Evolutionary conservation across 805 yeast genomes (phyloP), one percentile per base, ranked within the genome.

Genomic region (Sugiyamaella lignohabitans): DNA sequence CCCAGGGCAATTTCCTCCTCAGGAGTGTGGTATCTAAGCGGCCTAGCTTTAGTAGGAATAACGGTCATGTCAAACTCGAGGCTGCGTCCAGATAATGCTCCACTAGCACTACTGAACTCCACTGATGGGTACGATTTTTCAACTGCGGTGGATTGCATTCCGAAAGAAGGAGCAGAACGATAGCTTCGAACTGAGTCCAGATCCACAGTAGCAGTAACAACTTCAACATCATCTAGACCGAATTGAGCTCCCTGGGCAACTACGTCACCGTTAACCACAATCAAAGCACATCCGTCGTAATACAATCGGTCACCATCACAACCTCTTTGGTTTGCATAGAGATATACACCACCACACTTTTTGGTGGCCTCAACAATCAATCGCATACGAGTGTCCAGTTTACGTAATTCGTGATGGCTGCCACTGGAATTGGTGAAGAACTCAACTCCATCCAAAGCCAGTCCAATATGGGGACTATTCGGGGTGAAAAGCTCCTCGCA

Each of bases 401-500:
- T 93, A 52, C 98, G 74, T 53, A 93, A 73, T 68, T 93, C 97
- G 63, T 93, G 99, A 62, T 93, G 99, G n/a, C 95, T 84, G 1
- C 99, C 99, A 3, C 94, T 82, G 0, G 97, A 87, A 62, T 93
- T 93, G 38, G 97, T 88, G 61, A 93, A 75, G 58, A 93, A 89
- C 65, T 93, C 99, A n/a, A 91, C 95, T 38, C 99, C 99, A 64
- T 88, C 97, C 29, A 93, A 69, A 0, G 96, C 78, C 87, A 91
- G 81, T 17, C 79, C 79, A 47, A 93, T 85, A 64, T 91, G 96
- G 2, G 99, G 98, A 2, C 96, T 81, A 54, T 87, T 83, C 1
- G 99, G 98, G 0, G 99, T 93, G 65, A 93, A 93, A 48, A 93
- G 71, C 65, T 93, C 99, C 64, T 93, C 99, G 65, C 99, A 93